Conservation (phyloP, 1,284 basidiomycete species). For the Athelia psychrophila region DNA sequence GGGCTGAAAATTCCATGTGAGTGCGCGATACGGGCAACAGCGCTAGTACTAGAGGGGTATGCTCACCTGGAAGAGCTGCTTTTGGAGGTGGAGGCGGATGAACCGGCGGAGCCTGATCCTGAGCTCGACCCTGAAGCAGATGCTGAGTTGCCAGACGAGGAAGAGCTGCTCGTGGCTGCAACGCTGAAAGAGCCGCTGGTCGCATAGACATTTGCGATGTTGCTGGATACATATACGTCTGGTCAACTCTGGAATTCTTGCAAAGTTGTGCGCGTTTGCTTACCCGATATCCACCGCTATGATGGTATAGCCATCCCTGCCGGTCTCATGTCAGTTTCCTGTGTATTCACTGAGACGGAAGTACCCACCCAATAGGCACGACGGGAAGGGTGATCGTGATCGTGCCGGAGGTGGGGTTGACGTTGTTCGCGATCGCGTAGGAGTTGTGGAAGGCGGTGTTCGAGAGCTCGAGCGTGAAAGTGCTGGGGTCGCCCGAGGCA, state of each 20-base stretch:
- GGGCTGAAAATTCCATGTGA: background rate
- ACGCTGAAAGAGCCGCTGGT: constrained; percentile 36
- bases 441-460: constrained; percentile 52
- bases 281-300: constrained; percentile 45
- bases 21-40: background rate
- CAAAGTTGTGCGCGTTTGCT: constrained; percentile 10
- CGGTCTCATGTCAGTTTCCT: constrained; percentile 2
- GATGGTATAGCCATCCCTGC: constrained; percentile 51
- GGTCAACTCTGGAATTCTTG: no score
- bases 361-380: constrained; percentile 48
- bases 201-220: constrained; percentile 47
- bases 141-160: constrained; percentile 15
- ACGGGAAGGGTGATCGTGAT: constrained; percentile 44
- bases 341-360: constrained; percentile 3
- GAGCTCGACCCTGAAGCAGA: constrained; percentile 10
- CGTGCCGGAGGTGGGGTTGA: constrained; percentile 34
- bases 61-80: background rate
- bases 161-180: constrained; percentile 12
- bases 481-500: constrained; percentile 35
- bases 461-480: constrained; percentile 38
- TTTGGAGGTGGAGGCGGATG: background rate
- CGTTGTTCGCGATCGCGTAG: constrained; percentile 59
- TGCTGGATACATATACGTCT: no score
- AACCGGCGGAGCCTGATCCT: constrained; percentile 9
- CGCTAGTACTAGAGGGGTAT: no score